These are phyloP conservation scores for Grifola frondosa DNA, from an alignment of 1,284 basidiomycete genomes.

Conservation along the genomic window DNA sequence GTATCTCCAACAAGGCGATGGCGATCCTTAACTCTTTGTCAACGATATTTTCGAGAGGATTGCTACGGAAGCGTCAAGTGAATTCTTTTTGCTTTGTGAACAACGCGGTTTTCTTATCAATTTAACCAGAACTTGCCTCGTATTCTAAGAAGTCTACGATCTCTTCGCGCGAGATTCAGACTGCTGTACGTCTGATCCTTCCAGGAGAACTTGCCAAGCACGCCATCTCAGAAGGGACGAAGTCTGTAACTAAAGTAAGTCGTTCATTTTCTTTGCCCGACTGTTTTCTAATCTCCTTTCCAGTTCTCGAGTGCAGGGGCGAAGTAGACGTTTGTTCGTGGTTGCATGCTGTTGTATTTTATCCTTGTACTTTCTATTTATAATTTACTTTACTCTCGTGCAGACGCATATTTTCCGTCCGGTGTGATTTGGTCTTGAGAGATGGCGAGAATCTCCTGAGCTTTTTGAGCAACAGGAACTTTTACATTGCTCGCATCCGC, in stretches of 20 bases:
- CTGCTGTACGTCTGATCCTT: slow-evolving; percentile 87
- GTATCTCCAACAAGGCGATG: slow-evolving; percentile 98
- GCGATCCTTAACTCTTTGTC: slow-evolving; percentile 92
- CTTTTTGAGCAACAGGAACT: too few species aligned
- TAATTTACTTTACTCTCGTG: slow-evolving; percentile 22
- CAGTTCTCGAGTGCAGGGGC: slow-evolving; percentile 67
- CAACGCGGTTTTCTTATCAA: slow-evolving; percentile 8
- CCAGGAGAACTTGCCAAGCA: slow-evolving; percentile 86
- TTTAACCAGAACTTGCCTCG: slow-evolving; percentile 71
- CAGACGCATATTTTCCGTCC: background rate
- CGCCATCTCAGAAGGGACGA: slow-evolving; percentile 77
- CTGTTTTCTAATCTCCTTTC: background rate
- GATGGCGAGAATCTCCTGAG: too few species aligned
- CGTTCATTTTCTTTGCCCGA: background rate
- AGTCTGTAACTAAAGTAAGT: slow-evolving; percentile 42
- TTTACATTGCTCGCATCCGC: too few species aligned
- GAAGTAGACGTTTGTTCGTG: slow-evolving; percentile 39
- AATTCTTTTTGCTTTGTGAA: slow-evolving; percentile 30
- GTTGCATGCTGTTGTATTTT: slow-evolving; percentile 27
- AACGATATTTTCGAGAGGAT: slow-evolving; percentile 95
- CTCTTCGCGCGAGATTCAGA: slow-evolving; percentile 93
- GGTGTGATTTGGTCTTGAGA: too few species aligned
- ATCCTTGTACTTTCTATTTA: slow-evolving; percentile 29
- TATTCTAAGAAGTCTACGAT: slow-evolving; percentile 96
- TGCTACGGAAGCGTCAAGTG: slow-evolving; percentile 84